phyloP scores from a whole-genome alignment of 140 eudicot species.

The Erigeron philadelphicus region DNA sequence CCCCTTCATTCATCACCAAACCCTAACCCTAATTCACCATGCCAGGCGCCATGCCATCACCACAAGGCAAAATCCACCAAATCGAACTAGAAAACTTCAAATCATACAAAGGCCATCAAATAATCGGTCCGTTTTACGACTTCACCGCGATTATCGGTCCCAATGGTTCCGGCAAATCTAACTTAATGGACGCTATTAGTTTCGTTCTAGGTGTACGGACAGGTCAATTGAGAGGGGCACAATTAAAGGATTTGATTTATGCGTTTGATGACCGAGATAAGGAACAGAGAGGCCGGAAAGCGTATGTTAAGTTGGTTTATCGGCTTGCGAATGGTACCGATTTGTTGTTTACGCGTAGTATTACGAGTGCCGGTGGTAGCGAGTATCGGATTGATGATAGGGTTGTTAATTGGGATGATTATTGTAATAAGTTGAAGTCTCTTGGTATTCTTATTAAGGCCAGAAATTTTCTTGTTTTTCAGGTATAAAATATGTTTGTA shows the following conservation, averaged over 20 bases:
- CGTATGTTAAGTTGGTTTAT: conserved; percentile 76
- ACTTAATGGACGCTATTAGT: conserved; percentile 97
- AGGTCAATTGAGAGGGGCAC: conserved; percentile 84
- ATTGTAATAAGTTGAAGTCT: conserved; percentile 52
- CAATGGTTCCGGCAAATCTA: conserved; percentile 91
- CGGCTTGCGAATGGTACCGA: conserved; percentile 56
- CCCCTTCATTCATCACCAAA: background rate
- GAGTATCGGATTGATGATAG: conserved; percentile 81
- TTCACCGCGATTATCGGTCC: conserved; percentile 99
- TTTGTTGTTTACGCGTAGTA: conserved; percentile 59
- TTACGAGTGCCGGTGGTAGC: conserved; percentile 66
- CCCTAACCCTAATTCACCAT: conserved; percentile 28
- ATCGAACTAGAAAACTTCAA: conserved; percentile 95
- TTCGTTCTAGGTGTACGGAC: conserved; percentile 96
- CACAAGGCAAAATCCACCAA: conserved; percentile 74
- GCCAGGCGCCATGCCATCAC: conserved; percentile 39
- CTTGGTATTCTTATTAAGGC: conserved; percentile 94
- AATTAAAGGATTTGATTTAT: conserved; percentile 82
- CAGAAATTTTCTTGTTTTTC: conserved; percentile 91
- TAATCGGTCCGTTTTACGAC: conserved; percentile 78
- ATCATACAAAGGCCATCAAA: conserved; percentile 89
- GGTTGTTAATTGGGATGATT: conserved; percentile 78
- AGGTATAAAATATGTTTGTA: conserved; percentile 33
- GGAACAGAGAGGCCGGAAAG: conserved; percentile 81
- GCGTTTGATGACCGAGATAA: conserved; percentile 72